A percentile compares a stretch with the other conserved stretches of the same genome.
phyloP scores from a whole-genome alignment of 2,329 filamentous ascomycete species.

The Sporothrix pallida region DNA sequence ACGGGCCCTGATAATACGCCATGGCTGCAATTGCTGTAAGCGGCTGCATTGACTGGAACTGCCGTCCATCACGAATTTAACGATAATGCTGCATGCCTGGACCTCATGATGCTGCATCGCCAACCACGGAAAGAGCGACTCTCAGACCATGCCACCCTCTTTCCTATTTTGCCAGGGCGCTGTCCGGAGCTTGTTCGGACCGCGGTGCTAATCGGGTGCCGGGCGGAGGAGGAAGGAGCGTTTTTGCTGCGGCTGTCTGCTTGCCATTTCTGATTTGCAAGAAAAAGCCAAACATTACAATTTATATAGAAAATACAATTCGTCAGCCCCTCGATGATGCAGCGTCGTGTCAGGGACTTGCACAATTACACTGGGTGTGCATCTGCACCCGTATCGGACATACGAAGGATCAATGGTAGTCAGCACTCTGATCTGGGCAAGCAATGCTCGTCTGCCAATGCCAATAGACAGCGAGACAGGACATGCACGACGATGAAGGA shows the following conservation, averaged over 20 bases:
- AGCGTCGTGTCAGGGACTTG: neutral
- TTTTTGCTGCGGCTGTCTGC: neutral
- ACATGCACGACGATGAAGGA: too few species aligned
- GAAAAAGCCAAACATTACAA: neutral
- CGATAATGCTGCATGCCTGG: neutral
- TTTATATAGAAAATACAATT: neutral
- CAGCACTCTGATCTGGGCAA: conserved; percentile 3
- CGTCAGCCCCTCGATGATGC: neutral
- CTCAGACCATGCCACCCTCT: neutral
- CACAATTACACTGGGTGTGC: neutral
- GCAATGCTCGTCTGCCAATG: neutral
- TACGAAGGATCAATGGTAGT: neutral
- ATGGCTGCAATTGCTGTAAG: neutral
- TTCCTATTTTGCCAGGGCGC: neutral
- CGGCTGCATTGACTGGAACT: neutral
- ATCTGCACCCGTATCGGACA: conserved; percentile 10
- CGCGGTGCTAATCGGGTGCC: neutral
- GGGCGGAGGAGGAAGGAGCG: neutral
- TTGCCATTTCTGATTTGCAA: neutral
- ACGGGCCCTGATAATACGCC: neutral
- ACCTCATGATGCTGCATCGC: neutral
- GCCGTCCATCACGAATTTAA: neutral
- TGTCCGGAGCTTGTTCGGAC: neutral
- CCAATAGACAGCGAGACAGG: neutral
- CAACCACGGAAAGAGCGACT: conserved; percentile 11